Base-by-base conservation (phyloP, 2,329 filamentous ascomycete species). In the Arthrinium puccinioides region DNA sequence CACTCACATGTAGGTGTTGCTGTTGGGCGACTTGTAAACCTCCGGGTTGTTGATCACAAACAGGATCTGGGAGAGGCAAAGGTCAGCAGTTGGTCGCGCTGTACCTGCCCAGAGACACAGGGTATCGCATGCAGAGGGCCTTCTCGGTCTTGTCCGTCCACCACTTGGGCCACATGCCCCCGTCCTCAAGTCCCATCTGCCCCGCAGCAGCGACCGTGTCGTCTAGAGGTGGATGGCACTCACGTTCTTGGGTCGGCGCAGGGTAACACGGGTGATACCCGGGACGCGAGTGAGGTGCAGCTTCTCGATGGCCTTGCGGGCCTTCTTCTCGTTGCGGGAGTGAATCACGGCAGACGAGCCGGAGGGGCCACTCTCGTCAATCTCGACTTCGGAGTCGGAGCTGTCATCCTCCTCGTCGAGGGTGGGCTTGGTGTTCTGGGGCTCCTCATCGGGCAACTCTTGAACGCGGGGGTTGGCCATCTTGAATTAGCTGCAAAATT, bases 311-410 rank as follows among this genome's bases (percentile, higher is more conserved):
- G 89, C 88, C 81, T 98, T 98, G 72, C 92, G 84, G 57, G 92
- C 94, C 83, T 98, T 98, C 86, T 98, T 98, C 84, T 98, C 92
- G 74, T 97, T 97, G 69, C 92, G 88, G 63, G 87, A 95, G 79
- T 97, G 90, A 61, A 98, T 83, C 57, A 92, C 80, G 60, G 90
- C 84, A 49, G 84, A 80, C 59, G 88, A 86, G 61, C 90, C 92
- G 52, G 85, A 83, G 62, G 90, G 87, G 53, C 63, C 65, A 47
- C 27, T 30, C 27, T 64, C 61, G 44, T 78, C 78, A 46, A 78
- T 82, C 65, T 92, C 88, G 55, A 77, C 82, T 56, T 84, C 84
- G 56, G 83, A 85, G 52, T 87, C 82, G 57, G 79, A 80, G 70
- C 76, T 82, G 61, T 74, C 79, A 50, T 68, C 66, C 41, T 81